A percentile compares a stretch with the other conserved stretches of the same genome.
Evolutionary conservation across 441 rosid genomes (phyloP).

Genomic region (Erodium chrysanthum): DNA sequence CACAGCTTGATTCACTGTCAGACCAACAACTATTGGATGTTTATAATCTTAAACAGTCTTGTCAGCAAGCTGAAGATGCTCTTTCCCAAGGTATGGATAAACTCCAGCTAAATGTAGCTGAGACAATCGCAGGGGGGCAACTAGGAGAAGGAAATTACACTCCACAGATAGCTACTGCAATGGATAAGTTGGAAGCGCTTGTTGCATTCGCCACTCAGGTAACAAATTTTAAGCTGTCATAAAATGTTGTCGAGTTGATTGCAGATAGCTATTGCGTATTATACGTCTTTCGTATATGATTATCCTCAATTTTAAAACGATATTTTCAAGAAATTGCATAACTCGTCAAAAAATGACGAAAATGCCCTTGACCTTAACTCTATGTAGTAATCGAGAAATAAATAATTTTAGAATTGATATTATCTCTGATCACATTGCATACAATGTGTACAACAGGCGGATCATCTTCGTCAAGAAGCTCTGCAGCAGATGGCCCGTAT

Average conservation of each 20-base stretch:
- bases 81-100: slow-evolving; percentile 85
- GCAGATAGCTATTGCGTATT: too few species aligned
- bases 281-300: too few species aligned
- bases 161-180: slow-evolving; percentile 52
- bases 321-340: too few species aligned
- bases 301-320: too few species aligned
- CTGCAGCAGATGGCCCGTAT: slow-evolving; percentile 66
- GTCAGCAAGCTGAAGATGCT: slow-evolving; percentile 95
- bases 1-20: slow-evolving; percentile 58
- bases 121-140: slow-evolving; percentile 49
- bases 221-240: slow-evolving; percentile 12
- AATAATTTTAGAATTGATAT: too few species aligned
- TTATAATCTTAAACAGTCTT: slow-evolving; percentile 46
- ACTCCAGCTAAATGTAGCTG: slow-evolving; percentile 58
- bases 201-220: slow-evolving; percentile 82
- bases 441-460: slow-evolving; percentile 47
- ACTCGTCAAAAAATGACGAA: too few species aligned
- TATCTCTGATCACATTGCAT: not conserved
- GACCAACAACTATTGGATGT: slow-evolving; percentile 54
- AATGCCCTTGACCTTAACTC: too few species aligned
- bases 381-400: not conserved
- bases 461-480: slow-evolving; percentile 75
- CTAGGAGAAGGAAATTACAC: slow-evolving; percentile 44
- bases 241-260: too few species aligned
- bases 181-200: slow-evolving; percentile 61